Conservation (phyloP, 768 basidiomycete species). For the Daedalea quercina region DNA sequence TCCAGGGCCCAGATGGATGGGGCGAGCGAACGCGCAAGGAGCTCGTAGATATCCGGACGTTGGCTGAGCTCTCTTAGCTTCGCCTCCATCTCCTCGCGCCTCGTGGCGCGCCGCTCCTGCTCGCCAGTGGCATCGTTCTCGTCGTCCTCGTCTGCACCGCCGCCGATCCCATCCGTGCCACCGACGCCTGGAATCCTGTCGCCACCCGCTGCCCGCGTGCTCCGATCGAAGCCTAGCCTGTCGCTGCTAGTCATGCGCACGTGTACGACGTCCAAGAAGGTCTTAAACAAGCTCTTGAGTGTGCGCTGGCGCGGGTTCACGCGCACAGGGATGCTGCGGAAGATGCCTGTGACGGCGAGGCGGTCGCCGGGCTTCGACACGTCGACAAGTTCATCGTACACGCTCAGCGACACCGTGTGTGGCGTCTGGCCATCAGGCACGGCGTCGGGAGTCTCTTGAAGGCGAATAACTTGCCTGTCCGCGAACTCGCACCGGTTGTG, state of each 20-base stretch:
- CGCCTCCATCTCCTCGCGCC: constrained; percentile 68
- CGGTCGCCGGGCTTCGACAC: constrained; percentile 95
- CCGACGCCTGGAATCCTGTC: constrained; percentile 66
- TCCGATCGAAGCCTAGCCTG: constrained; percentile 70
- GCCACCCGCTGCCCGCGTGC: constrained; percentile 64
- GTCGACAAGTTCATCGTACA: constrained; percentile 98
- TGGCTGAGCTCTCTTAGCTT: constrained; percentile 68
- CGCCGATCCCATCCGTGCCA: constrained; percentile 52
- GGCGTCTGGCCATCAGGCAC: constrained; percentile 99
- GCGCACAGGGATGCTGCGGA: constrained; percentile 91
- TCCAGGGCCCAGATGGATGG: constrained; percentile 98
- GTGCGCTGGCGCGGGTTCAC: constrained; percentile 88
- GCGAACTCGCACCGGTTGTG: constrained; percentile 98
- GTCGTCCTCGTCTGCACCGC: constrained; percentile 54
- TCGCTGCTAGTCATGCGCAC: constrained; percentile 64
- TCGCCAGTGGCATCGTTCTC: constrained; percentile 42
- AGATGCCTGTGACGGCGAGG: constrained; percentile 86
- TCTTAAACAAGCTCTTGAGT: constrained; percentile 95
- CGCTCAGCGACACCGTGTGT: constrained; percentile 92
- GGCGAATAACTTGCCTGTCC: constrained; percentile 88
- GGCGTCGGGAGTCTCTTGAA: constrained; percentile 97
- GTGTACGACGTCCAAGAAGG: constrained; percentile 94
- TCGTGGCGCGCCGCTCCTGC: constrained; percentile 36
- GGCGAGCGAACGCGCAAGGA: constrained; percentile 78
- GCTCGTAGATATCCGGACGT: constrained; percentile 78